Conservation (phyloP, 805 yeast genomes). For the Wickerhamomyces sydowiorum region DNA sequence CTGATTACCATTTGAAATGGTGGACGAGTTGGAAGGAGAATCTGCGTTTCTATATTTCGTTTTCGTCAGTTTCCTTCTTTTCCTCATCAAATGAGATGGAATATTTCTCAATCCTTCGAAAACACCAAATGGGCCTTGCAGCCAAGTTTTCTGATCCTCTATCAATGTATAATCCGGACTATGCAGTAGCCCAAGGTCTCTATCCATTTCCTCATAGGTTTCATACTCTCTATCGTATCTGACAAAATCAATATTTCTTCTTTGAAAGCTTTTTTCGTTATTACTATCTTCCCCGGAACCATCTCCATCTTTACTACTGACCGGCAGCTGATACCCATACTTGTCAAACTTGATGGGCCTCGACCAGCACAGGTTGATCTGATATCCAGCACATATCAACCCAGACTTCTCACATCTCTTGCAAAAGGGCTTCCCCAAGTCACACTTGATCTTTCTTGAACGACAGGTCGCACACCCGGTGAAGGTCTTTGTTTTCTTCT, state of each 20-base stretch:
- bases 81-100: conserved; percentile 16
- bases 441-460: conserved; percentile 75
- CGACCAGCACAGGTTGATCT: conserved; percentile 73
- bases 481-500: conserved; percentile 60
- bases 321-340: conserved; percentile 34
- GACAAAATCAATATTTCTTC: conserved; percentile 72
- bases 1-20: conserved; percentile 2
- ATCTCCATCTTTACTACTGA: conserved; percentile 8
- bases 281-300: conserved; percentile 17
- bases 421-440: conserved; percentile 65
- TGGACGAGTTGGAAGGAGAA: conserved; percentile 6
- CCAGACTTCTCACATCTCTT: conserved; percentile 63
- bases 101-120: conserved; percentile 40
- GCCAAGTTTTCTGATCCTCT: conserved; percentile 39
- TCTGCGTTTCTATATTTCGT: conserved; percentile 10
- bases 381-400: conserved; percentile 75
- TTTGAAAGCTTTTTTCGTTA: conserved; percentile 51
- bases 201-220: conserved; percentile 81
- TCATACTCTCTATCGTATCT: conserved; percentile 61
- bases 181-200: conserved; percentile 53
- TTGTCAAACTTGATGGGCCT: conserved; percentile 45
- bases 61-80: conserved; percentile 21
- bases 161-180: conserved; percentile 37
- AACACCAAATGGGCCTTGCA: conserved; percentile 80
- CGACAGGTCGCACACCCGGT: conserved; percentile 90